phyloP scores from a whole-genome alignment of 2,329 filamentous ascomycete species.

The Pseudogymnoascus sp. region DNA sequence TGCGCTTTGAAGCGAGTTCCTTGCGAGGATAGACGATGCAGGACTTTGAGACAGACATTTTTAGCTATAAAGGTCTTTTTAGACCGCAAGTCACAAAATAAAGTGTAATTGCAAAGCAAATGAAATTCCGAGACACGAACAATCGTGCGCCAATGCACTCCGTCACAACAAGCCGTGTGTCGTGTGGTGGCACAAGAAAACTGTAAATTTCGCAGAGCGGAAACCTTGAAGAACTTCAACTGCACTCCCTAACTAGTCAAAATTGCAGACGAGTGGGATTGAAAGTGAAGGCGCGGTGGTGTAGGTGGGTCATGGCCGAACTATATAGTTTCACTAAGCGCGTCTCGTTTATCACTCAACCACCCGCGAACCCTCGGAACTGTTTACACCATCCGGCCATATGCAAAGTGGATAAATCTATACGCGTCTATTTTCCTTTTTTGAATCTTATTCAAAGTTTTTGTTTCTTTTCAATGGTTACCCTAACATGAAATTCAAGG shows the following conservation, averaged over 20 bases:
- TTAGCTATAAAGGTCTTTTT: not conserved
- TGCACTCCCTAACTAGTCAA: not conserved
- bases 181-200: not conserved
- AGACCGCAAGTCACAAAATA: not conserved
- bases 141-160: constrained; percentile 43
- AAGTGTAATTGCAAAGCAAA: too few species aligned
- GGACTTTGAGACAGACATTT: not conserved
- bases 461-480: not conserved
- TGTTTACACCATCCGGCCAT: not conserved
- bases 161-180: not conserved
- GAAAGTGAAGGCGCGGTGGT: not conserved
- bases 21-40: not conserved
- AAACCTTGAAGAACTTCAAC: not conserved
- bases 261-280: not conserved
- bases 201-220: not conserved
- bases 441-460: not conserved
- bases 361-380: not conserved
- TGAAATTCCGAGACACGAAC: not conserved
- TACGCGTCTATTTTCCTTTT: not conserved
- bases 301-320: not conserved
- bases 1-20: not conserved
- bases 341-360: not conserved
- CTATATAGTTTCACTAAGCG: not conserved
- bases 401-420: not conserved
- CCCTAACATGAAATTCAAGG: not conserved